Evolutionary conservation across 176 grass and related monocot genomes (phyloP).

Genomic region (Calamus simplicifolius): DNA sequence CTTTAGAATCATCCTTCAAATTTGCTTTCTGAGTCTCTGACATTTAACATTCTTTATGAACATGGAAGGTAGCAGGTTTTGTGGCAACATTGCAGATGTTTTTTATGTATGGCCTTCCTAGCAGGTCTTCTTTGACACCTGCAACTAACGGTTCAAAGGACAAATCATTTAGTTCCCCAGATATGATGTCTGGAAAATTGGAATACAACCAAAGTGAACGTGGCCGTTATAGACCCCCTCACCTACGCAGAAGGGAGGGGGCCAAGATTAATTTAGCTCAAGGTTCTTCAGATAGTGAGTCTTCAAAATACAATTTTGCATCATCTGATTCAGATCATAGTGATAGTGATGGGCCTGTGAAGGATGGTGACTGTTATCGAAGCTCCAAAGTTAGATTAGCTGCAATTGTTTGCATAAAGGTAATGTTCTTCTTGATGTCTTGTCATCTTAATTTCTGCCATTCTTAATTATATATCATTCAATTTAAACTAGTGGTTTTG

Average conservation of each 20-base stretch:
- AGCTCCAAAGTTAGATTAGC: slow-evolving; percentile 89
- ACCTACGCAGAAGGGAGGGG: slow-evolving; percentile 56
- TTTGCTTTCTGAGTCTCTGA: slow-evolving; percentile 1
- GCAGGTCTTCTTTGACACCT: slow-evolving; percentile 33
- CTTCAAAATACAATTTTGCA: slow-evolving; percentile 66
- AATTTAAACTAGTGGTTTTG: too few species aligned
- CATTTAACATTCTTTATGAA: slow-evolving; percentile 38
- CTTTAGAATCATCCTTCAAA: neutral
- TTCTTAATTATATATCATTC: too few species aligned
- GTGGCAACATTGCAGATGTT: slow-evolving; percentile 75
- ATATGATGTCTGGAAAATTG: slow-evolving; percentile 14
- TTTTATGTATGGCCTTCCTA: slow-evolving; percentile 61
- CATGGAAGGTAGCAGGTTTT: slow-evolving; percentile 81
- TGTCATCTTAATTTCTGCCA: neutral
- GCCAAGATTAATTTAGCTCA: slow-evolving; percentile 24
- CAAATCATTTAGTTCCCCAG: slow-evolving; percentile 14
- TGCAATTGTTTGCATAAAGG: slow-evolving; percentile 81
- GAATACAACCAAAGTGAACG: slow-evolving; percentile 16
- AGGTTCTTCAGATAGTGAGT: slow-evolving; percentile 54
- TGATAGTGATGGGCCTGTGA: slow-evolving; percentile 64
- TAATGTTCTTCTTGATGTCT: neutral
- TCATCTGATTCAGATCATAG: slow-evolving; percentile 96
- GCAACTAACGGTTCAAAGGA: slow-evolving; percentile 30
- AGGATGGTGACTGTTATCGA: slow-evolving; percentile 53
- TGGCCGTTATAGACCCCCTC: slow-evolving; percentile 74